Percentiles rank a stretch among this genome's conserved stretches.
Evolutionary conservation across 305 asterid species (phyloP).

Genomic region (Ajuga reptans): DNA sequence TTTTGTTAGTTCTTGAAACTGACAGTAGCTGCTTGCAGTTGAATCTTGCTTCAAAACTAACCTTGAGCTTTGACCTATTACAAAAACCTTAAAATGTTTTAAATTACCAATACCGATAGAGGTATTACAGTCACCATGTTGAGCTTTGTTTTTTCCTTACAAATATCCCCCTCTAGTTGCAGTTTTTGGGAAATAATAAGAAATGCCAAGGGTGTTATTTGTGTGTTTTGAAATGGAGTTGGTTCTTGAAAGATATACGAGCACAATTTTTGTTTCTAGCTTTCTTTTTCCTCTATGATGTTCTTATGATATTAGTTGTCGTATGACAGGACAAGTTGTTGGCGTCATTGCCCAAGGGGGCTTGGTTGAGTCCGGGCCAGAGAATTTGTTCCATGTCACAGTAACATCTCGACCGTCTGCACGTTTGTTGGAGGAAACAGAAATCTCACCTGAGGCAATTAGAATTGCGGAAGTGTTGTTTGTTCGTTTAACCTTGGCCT

Average conservation of each 20-base stretch:
- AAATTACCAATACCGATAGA: background rate
- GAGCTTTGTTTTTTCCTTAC: background rate
- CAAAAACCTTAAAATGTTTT: background rate
- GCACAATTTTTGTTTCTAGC: background rate
- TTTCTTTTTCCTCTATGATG: background rate
- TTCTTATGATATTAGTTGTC: slow-evolving; percentile 14
- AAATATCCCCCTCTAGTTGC: no score
- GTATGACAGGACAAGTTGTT: slow-evolving; percentile 64
- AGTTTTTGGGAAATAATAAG: background rate
- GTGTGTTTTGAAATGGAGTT: no score
- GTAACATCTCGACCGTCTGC: slow-evolving; percentile 48
- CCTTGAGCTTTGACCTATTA: background rate
- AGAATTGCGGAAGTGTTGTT: slow-evolving; percentile 41
- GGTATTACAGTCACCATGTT: background rate
- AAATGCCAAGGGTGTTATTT: background rate
- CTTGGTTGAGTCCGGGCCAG: slow-evolving; percentile 32
- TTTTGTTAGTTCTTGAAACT: slow-evolving; percentile 10
- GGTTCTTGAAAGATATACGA: background rate
- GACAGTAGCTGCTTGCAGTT: background rate
- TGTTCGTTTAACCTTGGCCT: slow-evolving; percentile 72
- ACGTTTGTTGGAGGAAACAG: slow-evolving; percentile 58
- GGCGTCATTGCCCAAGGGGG: slow-evolving; percentile 58
- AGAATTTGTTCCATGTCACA: slow-evolving; percentile 39
- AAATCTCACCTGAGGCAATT: slow-evolving; percentile 22
- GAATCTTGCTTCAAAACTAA: background rate